phyloP scores from a whole-genome alignment of 192 early-diverging fungal species.

The Umbelopsis vinacea region DNA sequence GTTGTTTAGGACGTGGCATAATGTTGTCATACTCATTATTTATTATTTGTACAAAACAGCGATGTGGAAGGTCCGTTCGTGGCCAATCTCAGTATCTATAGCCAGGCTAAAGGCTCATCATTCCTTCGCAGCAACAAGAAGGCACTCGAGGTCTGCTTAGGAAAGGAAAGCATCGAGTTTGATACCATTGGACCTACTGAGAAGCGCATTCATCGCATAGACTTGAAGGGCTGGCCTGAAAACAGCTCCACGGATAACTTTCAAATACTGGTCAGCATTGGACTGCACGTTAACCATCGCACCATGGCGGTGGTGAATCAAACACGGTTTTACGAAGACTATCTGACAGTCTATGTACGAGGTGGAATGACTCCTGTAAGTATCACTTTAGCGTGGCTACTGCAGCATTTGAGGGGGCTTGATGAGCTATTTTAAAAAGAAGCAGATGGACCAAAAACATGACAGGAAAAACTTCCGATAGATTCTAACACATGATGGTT shows the following conservation, averaged over 20 bases:
- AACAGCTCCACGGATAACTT: constrained; percentile 6
- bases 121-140: constrained; percentile 1
- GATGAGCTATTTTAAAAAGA: too few relatives aligned
- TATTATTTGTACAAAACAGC: constrained; percentile 4
- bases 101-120: constrained; percentile 17
- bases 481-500: neutral
- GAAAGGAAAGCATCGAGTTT: constrained; percentile 22
- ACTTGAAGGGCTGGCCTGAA: constrained; percentile 15
- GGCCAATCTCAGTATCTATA: constrained; percentile 29
- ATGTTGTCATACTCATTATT: neutral
- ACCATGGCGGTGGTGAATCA: constrained; percentile 28
- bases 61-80: constrained; percentile 31
- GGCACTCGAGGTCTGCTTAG: constrained; percentile 25
- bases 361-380: constrained; percentile 37
- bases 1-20: neutral
- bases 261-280: constrained; percentile 37
- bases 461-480: neutral
- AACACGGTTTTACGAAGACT: constrained; percentile 29
- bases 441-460: neutral
- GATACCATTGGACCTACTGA: constrained; percentile 14
- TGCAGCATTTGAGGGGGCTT: too few relatives aligned
- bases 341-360: constrained; percentile 35
- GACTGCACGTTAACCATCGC: constrained; percentile 30
- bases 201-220: constrained; percentile 26
- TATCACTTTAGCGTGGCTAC: neutral